These are phyloP conservation scores for Boletellus dicymbophilus DNA, from an alignment of 1,284 basidiomycete species.

Conservation along the genomic window DNA sequence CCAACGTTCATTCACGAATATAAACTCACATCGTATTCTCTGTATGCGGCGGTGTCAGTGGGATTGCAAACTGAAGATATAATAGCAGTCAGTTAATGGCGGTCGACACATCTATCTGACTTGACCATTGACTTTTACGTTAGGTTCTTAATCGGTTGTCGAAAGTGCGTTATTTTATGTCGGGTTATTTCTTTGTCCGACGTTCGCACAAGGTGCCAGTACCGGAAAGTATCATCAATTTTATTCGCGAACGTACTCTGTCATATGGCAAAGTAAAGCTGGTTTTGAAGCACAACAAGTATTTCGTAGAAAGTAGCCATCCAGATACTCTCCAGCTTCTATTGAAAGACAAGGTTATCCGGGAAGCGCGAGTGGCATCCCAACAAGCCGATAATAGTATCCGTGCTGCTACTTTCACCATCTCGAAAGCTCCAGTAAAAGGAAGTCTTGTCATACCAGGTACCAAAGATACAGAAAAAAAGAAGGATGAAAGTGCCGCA, in stretches of 20 bases:
- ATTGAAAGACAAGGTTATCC: conserved; percentile 84
- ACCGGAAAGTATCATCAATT: conserved; percentile 77
- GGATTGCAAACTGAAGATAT: conserved; percentile 98
- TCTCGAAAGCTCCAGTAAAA: conserved; percentile 78
- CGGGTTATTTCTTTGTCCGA: conserved; percentile 3
- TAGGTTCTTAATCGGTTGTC: conserved; percentile 86
- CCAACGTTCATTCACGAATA: conserved; percentile 99
- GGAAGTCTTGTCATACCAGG: conserved; percentile 86
- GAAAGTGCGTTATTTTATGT: conserved; percentile 53
- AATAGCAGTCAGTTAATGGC: conserved; percentile 78
- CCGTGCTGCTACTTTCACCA: conserved; percentile 79
- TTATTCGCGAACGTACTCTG: conserved; percentile 89
- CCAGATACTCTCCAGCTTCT: conserved; percentile 88
- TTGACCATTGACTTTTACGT: conserved; percentile 11
- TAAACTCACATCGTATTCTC: conserved; percentile 96
- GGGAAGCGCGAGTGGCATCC: conserved; percentile 75
- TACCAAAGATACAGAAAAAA: conserved; percentile 70
- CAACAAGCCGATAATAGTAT: conserved; percentile 66
- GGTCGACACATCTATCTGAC: conserved; percentile 15
- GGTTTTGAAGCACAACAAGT: conserved; percentile 95
- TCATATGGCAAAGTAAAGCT: conserved; percentile 98
- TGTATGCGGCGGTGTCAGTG: conserved; percentile 98
- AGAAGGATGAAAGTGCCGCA: conserved; percentile 53
- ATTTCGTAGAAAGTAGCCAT: conserved; percentile 92
- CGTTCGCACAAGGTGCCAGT: conserved; percentile 72